A percentile compares a stretch with the other conserved stretches of the same genome.
Conservation (phyloP, 148 eudicot genomes). For the Pharnaceum exiguum region DNA sequence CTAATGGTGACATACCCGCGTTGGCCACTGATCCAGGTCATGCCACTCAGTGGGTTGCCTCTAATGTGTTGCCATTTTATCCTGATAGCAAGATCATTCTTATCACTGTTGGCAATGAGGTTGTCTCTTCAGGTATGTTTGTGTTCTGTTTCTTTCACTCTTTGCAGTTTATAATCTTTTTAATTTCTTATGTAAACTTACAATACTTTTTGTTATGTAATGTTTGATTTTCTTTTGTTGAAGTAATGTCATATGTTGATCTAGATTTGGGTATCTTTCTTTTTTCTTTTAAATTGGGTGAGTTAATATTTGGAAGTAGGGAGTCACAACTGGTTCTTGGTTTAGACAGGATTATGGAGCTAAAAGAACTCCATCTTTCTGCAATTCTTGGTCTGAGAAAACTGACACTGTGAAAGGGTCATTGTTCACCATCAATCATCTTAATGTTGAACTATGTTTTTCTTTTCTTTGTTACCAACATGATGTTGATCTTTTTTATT, state of each 20-base stretch:
- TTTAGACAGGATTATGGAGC: no score
- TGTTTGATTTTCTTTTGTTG: neutral
- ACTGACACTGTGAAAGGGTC: no score
- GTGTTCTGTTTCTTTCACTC: neutral
- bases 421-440: no score
- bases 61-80: constrained; percentile 59
- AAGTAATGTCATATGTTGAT: neutral
- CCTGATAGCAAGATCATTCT: constrained; percentile 69
- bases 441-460: no score
- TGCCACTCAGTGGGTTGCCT: constrained; percentile 70
- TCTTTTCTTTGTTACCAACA: no score
- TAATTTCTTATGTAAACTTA: neutral
- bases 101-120: constrained; percentile 81
- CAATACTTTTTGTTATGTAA: neutral
- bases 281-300: no score
- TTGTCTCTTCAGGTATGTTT: constrained; percentile 39
- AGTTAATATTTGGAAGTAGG: no score
- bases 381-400: no score
- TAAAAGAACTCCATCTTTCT: no score
- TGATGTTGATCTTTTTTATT: no score
- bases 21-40: constrained; percentile 70
- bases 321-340: neutral
- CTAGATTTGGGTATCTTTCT: neutral
- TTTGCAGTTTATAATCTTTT: neutral
- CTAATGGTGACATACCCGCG: constrained; percentile 75